These are phyloP conservation scores for Colletotrichum tamarilloi DNA, from an alignment of 2,329 filamentous ascomycete genomes.

Conservation along the genomic window DNA sequence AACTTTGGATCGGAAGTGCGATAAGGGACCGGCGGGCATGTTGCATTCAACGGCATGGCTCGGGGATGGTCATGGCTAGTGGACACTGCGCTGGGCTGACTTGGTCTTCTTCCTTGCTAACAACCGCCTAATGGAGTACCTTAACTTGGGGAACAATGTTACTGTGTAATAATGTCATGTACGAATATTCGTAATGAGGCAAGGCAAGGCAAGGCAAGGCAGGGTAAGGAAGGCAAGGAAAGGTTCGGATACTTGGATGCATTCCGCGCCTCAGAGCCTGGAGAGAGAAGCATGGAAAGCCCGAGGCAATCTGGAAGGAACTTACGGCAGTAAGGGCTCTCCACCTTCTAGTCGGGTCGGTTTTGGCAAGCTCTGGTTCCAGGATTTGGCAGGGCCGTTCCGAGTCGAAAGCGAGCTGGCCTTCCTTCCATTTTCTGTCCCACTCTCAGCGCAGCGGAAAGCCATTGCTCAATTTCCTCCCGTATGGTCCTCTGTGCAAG, in stretches of 20 bases:
- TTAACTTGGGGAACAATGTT: too few relatives aligned
- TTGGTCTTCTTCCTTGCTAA: neutral
- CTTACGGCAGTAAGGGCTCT: neutral
- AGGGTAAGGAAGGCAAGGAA: too few relatives aligned
- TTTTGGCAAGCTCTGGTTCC: neutral
- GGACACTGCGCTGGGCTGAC: neutral
- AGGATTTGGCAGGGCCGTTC: neutral
- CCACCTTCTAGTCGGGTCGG: neutral
- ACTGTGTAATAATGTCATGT: neutral
- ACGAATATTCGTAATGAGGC: too few relatives aligned
- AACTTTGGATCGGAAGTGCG: slow-evolving; percentile 5
- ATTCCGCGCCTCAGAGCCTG: neutral
- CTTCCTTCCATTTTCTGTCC: neutral
- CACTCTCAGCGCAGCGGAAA: neutral
- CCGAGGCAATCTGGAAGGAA: too few relatives aligned
- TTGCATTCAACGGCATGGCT: neutral
- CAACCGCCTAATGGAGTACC: too few relatives aligned
- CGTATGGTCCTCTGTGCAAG: too few relatives aligned
- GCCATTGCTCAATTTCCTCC: neutral
- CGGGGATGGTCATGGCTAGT: neutral
- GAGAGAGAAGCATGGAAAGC: neutral
- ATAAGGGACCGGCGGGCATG: neutral
- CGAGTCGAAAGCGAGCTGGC: neutral
- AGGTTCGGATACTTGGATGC: neutral
- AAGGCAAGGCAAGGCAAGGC: neutral